phyloP scores from a whole-genome alignment of 306 rosid genomes.

The Malus sieversii region DNA sequence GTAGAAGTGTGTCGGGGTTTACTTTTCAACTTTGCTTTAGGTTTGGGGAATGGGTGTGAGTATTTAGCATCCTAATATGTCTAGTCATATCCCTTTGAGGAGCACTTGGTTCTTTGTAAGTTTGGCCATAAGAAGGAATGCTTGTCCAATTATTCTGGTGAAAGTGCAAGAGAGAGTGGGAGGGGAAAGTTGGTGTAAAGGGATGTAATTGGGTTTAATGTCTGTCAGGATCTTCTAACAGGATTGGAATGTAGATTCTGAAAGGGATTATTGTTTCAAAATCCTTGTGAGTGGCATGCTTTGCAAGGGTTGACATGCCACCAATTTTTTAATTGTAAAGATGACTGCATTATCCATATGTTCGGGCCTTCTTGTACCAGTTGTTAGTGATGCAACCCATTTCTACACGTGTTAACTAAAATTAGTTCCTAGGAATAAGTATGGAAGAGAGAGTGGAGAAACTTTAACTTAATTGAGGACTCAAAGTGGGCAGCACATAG shows the following conservation, averaged over 20 bases:
- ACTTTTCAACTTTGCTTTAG: neutral
- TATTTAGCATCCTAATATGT: neutral
- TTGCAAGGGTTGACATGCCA: neutral
- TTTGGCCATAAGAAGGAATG: neutral
- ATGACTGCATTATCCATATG: neutral
- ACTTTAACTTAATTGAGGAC: neutral
- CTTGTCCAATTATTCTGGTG: neutral
- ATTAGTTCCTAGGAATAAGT: neutral
- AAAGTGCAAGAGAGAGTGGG: neutral
- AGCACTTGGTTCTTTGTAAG: neutral
- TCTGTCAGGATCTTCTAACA: neutral
- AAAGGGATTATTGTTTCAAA: neutral
- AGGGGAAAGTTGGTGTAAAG: neutral
- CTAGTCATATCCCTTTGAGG: neutral
- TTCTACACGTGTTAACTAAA: neutral
- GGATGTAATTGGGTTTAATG: neutral
- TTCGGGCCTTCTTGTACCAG: neutral
- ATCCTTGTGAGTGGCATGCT: neutral
- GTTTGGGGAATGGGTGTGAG: constrained; percentile 1
- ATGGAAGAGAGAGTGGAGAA: neutral
- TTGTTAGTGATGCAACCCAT: neutral
- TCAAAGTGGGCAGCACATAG: neutral
- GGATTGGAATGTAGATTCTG: neutral
- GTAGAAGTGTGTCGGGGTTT: neutral
- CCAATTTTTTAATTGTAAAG: neutral